Evolutionary conservation across 31 red algal genomes (phyloP), one percentile per base, ranked within the genome.

Genomic region (Porphyra umbilicalis): DNA sequence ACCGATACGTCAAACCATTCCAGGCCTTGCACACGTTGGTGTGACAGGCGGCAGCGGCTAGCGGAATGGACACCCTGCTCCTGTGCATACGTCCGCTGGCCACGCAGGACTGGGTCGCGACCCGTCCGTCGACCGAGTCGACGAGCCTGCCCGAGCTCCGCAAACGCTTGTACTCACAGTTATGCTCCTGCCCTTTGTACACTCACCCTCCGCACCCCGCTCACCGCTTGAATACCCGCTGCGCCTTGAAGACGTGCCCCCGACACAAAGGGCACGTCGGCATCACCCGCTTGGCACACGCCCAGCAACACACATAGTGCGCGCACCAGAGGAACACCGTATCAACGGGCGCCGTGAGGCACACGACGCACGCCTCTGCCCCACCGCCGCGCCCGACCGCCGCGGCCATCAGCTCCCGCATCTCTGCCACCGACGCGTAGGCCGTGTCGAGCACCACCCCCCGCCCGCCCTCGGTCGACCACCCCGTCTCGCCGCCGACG

Each of bases 311-410:
- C 67, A 88, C 86, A 13, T 84, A 85, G 36, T 93, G 91, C 14
- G 80, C 85, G 40, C 91, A 93, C 91, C 91, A 93, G 35, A 93
- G 31, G 34, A 89, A 93, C 75, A 88, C 77, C 10, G 83, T 76
- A 15, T 77, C 34, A 3, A 88, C 83, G 0, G 25, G 8, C 46
- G 71, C 75, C 32, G 88, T 86, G 39, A 94, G 75, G 81, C 92
- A 94, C 33, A 94, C 79, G 5, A 94, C 92, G 36, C 92, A 94
- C 32, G 18, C 35, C 32, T 80, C 77, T 0, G 82, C 83, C 76
- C 82, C 80, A 11, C 81, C 82, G 10, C 84, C 87, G 33, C 92
- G 78, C 32, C 81, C 75, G 15, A 33, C 33, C 6, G 71, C 77
- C 36, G 86, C 57, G 36, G 85, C 82, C 20, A 38, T 39, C 11